Conservation (phyloP, 305 asterid species). For the Fraxinus nigra region DNA sequence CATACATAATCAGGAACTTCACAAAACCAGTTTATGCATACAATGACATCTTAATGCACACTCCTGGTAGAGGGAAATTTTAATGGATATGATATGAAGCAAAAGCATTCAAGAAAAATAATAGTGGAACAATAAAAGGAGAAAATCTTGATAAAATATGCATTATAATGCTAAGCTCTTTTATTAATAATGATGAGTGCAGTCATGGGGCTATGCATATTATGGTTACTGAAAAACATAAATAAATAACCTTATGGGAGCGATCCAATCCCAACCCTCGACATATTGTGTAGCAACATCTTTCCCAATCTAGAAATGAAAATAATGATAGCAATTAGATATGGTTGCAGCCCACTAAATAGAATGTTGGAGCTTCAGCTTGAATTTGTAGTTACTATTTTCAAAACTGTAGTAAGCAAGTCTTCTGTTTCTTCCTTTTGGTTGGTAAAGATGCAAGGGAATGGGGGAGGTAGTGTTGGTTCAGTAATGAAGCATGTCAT, state of each 20-base stretch:
- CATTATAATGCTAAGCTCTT: neutral
- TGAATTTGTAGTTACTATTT: neutral
- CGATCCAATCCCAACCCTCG: constrained; percentile 99
- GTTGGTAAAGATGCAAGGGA: neutral
- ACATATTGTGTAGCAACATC: constrained; percentile 95
- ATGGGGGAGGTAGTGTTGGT: neutral
- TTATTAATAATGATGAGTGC: neutral
- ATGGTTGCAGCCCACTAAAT: neutral
- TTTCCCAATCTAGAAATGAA: constrained; percentile 70
- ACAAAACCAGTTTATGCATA: neutral
- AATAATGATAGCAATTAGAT: constrained; percentile 1
- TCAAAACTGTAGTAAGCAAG: neutral
- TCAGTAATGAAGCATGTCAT: neutral
- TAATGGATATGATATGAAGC: neutral
- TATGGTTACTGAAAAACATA: neutral
- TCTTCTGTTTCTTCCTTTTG: neutral
- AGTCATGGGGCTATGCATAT: no score
- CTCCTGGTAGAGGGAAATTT: neutral
- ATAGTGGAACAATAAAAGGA: constrained; percentile 11
- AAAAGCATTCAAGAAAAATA: constrained; percentile 3
- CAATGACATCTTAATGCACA: neutral
- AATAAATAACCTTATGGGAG: constrained; percentile 76
- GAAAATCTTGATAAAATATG: neutral
- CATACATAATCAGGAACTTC: neutral
- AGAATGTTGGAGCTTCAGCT: neutral